Conservation (phyloP, 169 alveolate genomes). For the Eimeria maxima region DNA sequence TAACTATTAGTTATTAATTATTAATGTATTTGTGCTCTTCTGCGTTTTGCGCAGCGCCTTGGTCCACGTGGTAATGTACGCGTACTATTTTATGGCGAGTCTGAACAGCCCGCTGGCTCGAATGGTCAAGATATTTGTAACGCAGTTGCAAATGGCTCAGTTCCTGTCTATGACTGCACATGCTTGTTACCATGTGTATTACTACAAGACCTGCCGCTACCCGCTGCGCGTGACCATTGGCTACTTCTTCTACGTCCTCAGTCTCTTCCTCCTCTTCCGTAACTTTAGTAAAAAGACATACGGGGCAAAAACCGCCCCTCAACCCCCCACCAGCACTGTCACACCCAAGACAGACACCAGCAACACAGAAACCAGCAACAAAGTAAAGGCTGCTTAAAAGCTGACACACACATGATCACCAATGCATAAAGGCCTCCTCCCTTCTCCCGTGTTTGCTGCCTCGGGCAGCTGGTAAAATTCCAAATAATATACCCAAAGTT, state of each 20-base stretch:
- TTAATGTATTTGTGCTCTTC: no score
- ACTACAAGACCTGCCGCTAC: constrained; percentile 52
- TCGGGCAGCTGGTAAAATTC: background rate
- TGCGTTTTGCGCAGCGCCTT: constrained; percentile 77
- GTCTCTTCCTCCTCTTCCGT: constrained; percentile 84
- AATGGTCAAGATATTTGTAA: constrained; percentile 80
- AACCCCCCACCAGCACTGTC: background rate
- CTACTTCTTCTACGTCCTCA: constrained; percentile 82
- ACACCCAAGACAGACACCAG: no score
- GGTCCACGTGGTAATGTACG: constrained; percentile 88
- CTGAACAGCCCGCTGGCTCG: constrained; percentile 80
- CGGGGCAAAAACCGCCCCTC: background rate
- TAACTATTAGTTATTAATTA: no score
- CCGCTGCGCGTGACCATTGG: constrained; percentile 83
- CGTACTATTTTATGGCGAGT: constrained; percentile 85
- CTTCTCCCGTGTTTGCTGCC: background rate
- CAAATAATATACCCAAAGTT: background rate
- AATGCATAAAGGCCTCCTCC: no score
- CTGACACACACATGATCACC: no score
- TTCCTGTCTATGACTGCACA: constrained; percentile 79
- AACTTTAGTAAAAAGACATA: constrained; percentile 84
- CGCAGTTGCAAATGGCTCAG: constrained; percentile 87
- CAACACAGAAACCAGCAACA: background rate
- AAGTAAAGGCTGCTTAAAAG: background rate
- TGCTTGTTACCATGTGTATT: constrained; percentile 71